Evolutionary conservation across 768 basidiomycete genomes (phyloP).

Genomic region (Tricholoma bakamatsutake): DNA sequence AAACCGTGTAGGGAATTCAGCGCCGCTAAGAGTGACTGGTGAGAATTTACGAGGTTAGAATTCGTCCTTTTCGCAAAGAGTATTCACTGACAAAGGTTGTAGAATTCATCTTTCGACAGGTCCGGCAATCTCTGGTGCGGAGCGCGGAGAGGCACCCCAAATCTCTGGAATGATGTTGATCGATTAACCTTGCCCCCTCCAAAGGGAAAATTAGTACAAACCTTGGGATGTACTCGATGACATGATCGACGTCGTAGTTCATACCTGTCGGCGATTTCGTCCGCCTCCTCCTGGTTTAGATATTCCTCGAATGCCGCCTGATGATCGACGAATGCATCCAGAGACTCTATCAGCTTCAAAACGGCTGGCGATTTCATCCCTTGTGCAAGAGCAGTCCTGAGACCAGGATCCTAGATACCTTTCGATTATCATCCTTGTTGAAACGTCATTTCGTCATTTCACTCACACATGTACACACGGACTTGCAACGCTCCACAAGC

Average conservation of each 20-base stretch:
- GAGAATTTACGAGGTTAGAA: neutral
- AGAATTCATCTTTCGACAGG: constrained; percentile 32
- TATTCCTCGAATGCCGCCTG: constrained; percentile 30
- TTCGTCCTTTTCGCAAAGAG: neutral
- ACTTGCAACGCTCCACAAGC: constrained; percentile 28
- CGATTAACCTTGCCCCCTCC: neutral
- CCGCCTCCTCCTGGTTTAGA: constrained; percentile 20
- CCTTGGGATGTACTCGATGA: constrained; percentile 31
- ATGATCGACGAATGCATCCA: constrained; percentile 37
- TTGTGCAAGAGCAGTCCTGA: constrained; percentile 22
- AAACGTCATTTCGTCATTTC: neutral
- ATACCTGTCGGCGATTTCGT: constrained; percentile 15
- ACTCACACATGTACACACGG: constrained; percentile 21
- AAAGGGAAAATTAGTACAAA: constrained; percentile 3
- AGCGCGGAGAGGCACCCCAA: constrained; percentile 26
- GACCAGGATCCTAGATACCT: constrained; percentile 17
- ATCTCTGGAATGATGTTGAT: constrained; percentile 20
- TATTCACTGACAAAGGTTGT: constrained; percentile 29
- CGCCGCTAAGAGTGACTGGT: constrained; percentile 29
- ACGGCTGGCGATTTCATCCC: constrained; percentile 28
- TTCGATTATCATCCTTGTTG: constrained; percentile 4
- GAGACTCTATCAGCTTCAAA: constrained; percentile 29
- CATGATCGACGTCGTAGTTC: constrained; percentile 23
- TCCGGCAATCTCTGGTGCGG: constrained; percentile 27
- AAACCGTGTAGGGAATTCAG: constrained; percentile 28